These are phyloP conservation scores for Teratosphaeria nubilosa DNA, from an alignment of 2,329 filamentous ascomycete species.

Conservation along the genomic window DNA sequence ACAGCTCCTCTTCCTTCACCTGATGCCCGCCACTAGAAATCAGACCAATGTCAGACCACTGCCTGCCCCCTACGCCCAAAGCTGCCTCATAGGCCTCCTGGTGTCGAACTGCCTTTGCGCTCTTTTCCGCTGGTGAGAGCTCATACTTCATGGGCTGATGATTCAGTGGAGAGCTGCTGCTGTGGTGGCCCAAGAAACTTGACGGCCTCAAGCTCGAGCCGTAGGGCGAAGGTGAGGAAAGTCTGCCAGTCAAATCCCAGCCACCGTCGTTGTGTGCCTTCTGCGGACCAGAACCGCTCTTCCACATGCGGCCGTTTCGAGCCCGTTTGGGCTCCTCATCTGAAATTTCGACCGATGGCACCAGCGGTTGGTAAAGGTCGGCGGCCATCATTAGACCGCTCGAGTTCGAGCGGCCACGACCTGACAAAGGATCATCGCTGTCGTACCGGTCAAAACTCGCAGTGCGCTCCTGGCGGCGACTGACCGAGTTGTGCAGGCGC, in stretches of 20 bases:
- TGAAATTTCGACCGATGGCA: not conserved
- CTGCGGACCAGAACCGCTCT: not conserved
- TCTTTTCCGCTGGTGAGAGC: not conserved
- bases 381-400: not conserved
- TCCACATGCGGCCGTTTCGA: not conserved
- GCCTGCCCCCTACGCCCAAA: constrained; percentile 3
- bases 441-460: not conserved
- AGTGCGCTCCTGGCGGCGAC: not conserved
- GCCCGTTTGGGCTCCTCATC: not conserved
- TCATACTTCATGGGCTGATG: not conserved
- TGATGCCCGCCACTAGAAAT: constrained; percentile 15
- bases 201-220: not conserved
- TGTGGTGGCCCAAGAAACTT: not conserved
- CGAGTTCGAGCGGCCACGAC: not conserved
- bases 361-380: not conserved
- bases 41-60: constrained; percentile 13
- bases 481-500: not conserved
- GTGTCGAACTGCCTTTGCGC: not conserved
- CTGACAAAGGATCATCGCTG: not conserved
- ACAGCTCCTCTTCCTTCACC: constrained; percentile 16
- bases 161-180: not conserved
- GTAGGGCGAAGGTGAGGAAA: not conserved
- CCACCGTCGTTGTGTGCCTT: not conserved
- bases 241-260: not conserved
- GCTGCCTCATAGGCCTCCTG: constrained; percentile 13